Base-by-base conservation (phyloP, 345 rosid genomes). In the Triadica sebifera region DNA sequence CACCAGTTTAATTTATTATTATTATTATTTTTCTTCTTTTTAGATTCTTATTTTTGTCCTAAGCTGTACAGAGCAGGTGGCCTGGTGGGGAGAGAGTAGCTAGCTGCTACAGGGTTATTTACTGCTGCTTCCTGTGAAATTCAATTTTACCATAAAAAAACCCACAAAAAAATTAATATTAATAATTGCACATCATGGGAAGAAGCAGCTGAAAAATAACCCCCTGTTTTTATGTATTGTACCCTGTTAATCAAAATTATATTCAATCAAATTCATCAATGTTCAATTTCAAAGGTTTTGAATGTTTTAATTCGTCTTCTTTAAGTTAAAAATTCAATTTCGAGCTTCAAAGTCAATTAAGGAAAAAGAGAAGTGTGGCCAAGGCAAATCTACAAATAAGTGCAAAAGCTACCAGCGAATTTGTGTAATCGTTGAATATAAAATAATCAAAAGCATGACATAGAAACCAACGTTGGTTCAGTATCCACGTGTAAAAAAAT, bases 1-100 rank as follows among this genome's bases (percentile, higher is more conserved):
- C 51, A 68, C 66, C 64, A 12, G 86, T 81, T 61, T 77, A 67
- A 68, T 65, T 37, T 8, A 1, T 16, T 62, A 59, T 34, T 13
- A 13, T 10, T 62, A 0, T 16, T 13, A 53, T 10, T 19, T 0
- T 5, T 60, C 38, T 12, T 24, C 38, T 29, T 37, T 56, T 69
- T 65, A 12, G 20, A 46, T 4, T 67, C 43, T 51, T 65, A 47
- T 52, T 62, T 74, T 57, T 53, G 72, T 66, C 29, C 16, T 12
- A 45, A 58, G 45, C 2, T 77, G 80, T 72, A 65, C 51, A 70
- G 56, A 52, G 53, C 29, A 69, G 77, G 10, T 41, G 38, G 34
- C 34, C 34, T 43, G 71, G 22, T 59, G 45, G 70, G 55, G 12
- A 76, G 53, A 65, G 19, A 19, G 50, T 19, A 49, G 25, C 50